phyloP scores from a whole-genome alignment of 257 asterid species.

The Coffea eugenioides region DNA sequence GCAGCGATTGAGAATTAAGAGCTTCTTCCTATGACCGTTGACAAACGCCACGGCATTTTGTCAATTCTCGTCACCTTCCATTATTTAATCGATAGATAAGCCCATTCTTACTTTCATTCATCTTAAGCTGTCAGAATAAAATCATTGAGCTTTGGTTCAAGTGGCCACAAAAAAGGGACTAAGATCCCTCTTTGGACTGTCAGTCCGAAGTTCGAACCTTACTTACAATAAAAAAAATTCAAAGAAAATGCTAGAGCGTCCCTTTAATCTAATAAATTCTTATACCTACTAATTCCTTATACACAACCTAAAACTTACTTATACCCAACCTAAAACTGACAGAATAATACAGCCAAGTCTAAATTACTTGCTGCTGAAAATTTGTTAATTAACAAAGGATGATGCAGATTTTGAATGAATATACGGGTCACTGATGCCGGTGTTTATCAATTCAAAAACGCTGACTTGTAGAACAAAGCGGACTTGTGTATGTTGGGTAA shows the following conservation, averaged over 20 bases:
- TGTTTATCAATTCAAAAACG: too few relatives aligned
- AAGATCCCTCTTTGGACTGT: too few relatives aligned
- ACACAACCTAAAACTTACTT: too few relatives aligned
- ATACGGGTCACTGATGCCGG: not conserved
- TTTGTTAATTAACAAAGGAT: not conserved
- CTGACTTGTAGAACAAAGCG: too few relatives aligned
- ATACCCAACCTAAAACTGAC: too few relatives aligned
- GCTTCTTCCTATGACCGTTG: conserved; percentile 1
- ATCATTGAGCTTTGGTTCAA: not conserved
- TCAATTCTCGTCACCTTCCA: not conserved
- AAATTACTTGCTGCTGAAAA: not conserved
- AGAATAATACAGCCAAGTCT: not conserved
- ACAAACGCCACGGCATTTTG: not conserved
- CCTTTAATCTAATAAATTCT: too few relatives aligned
- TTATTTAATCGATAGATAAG: not conserved
- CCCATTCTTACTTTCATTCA: not conserved
- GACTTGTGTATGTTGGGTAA: too few relatives aligned
- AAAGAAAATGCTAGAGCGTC: too few relatives aligned
- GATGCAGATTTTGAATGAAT: not conserved
- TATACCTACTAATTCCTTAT: too few relatives aligned
- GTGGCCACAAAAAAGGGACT: too few relatives aligned
- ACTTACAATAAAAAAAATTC: too few relatives aligned
- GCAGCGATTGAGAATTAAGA: not conserved
- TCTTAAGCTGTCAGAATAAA: not conserved
- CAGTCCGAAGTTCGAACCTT: too few relatives aligned